Evolutionary conservation across 2,329 filamentous ascomycete genomes (phyloP), one percentile per base, ranked within the genome.

Genomic region (Colletotrichum theobromicola): DNA sequence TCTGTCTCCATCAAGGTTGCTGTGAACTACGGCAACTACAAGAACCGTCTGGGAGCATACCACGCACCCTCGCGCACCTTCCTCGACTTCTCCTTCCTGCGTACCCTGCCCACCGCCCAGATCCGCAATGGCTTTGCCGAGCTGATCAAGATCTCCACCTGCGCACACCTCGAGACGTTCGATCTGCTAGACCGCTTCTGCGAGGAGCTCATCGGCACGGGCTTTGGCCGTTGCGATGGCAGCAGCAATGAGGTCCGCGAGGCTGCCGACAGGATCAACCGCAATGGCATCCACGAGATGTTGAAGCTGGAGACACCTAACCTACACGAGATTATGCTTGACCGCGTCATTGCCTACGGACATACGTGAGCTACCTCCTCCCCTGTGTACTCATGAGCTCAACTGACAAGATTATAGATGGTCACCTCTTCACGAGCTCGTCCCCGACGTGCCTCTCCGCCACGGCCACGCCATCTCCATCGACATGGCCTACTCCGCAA

Each of bases 1-100:
- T 93, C 92, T 21, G 93, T 94, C 65, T 93, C 91, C 42, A 94
- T 94, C 86, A 94, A 94, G 81, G 93, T 94, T n/a, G 93, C 92
- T 15, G 93, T 94, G 79, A 94, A 94, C 85, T 94, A 94, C 79
- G 92, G 92, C 81, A 91, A 92, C 81, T 93, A 94, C 87, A 94
- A 94, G 87, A 94, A 94, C 84, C 88, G 92, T 15, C 88, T 94
- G 0, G 93, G 93, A 32, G 93, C 93, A 5, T 94, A 94, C 81
- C 93, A 94, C 79, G 93, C 93, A 0, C 93, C 93, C 0, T 87
- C 91, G 62, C 91, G 93, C 80, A 94, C 93, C 1, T 94, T 94
- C 85, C 88, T 94, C 60, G 93, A 94, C 82, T 94, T 94, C 81
- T 90, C 88, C 18, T 94, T 94, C 83, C 85, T 94, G n/a, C 90